Conservation (phyloP, 495 filamentous ascomycete genomes). For the Penicillium samsonianum region DNA sequence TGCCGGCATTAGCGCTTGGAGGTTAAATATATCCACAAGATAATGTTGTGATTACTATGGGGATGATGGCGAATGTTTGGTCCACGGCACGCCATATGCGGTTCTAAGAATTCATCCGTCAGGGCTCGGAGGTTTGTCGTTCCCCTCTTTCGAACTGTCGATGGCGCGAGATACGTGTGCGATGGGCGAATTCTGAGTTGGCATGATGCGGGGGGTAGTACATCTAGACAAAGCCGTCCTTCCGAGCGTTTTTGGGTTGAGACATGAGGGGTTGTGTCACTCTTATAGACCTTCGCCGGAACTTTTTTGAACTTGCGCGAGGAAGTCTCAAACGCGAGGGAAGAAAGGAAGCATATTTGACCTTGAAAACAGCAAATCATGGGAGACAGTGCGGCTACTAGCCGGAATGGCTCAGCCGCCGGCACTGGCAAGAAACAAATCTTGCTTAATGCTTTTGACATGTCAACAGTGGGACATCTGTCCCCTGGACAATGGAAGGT, state of each 20-base stretch:
- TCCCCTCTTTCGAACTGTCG: neutral
- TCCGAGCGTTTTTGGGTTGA: neutral
- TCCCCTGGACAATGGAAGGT: slow-evolving; percentile 66
- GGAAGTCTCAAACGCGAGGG: neutral
- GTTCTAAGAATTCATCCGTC: neutral
- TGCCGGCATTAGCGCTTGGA: neutral
- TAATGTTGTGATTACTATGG: slow-evolving; percentile 19
- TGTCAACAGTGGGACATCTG: slow-evolving; percentile 63
- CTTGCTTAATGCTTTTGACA: slow-evolving; percentile 66
- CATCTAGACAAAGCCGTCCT: neutral
- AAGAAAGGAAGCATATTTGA: neutral
- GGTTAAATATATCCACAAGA: neutral
- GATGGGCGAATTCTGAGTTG: slow-evolving; percentile 12
- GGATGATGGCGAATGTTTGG: slow-evolving; percentile 29
- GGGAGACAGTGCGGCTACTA: slow-evolving; percentile 16
- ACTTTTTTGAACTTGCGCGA: neutral
- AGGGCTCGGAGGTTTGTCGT: slow-evolving; percentile 11
- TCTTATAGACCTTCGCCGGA: neutral
- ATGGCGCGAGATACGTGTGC: slow-evolving; percentile 24
- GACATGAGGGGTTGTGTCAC: neutral
- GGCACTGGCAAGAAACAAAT: slow-evolving; percentile 55
- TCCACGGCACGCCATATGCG: slow-evolving; percentile 2
- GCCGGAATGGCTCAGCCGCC: slow-evolving; percentile 13
- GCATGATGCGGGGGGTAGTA: neutral
- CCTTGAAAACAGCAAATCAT: slow-evolving; percentile 10